Base-by-base conservation (phyloP, 208 protist genomes). In the Novymonas esmeraldas region DNA sequence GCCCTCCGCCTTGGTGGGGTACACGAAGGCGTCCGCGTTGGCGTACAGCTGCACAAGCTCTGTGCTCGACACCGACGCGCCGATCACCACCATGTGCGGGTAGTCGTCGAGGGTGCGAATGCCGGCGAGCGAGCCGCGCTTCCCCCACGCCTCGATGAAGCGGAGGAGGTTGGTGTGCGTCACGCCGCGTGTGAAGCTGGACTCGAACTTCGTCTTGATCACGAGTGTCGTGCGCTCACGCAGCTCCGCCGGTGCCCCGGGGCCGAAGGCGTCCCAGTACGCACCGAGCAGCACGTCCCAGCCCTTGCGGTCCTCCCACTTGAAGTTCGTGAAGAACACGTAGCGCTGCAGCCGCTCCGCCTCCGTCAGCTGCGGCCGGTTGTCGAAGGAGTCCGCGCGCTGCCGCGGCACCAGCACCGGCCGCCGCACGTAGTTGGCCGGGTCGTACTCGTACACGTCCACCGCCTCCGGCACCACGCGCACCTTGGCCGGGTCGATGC, bases 11-110 rank as follows among this genome's bases (percentile, higher is more conserved):
- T 85, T 78, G 13, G 73, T 85, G 3, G 95, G 88, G 5, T 97
- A 60, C 18, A 98, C 89, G 64, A 97, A 96, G n/a, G 78, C 80
- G 69, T 98, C 79, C 7, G 61, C 76, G 18, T 70, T 68, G 6
- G 55, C 56, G 72, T 97, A 98, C 61, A 98, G 62, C 28, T 59
- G 31, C 13, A 78, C 76, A 66, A 97, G 52, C 26, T 69, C 29
- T 0, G 11, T 16, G 11, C 16, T 36, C 9, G 29, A 38, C 20
- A 75, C 6, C 2, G 49, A n/a, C 11, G 76, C 63, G 26, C 42
- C 51, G 14, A 79, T 56, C 28, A 92, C 58, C 0, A 84, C 69
- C 11, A 86, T 13, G 66, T 78, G 74, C 6, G 85, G 85, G 11
- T 81, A 68, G 34, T 78, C 52, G 0, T 13, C 39, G 38, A 60